Evolutionary conservation across 2,329 filamentous ascomycete species (phyloP).

Genomic region (Fusarium buharicum): DNA sequence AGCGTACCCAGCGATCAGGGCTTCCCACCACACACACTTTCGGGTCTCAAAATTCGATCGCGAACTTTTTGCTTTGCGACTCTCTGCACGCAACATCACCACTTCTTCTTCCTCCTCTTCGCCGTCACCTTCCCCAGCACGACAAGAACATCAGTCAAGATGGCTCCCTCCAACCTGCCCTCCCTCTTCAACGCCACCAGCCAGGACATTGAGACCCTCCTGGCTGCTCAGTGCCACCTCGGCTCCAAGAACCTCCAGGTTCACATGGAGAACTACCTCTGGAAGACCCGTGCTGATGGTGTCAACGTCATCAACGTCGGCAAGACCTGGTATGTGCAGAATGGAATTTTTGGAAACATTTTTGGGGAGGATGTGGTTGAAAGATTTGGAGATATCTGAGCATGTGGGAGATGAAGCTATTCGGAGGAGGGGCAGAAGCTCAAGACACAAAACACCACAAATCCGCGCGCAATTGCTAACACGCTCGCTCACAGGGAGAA

Average conservation of each 20-base stretch:
- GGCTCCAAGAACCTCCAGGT: constrained; percentile 99
- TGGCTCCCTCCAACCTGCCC: constrained; percentile 95
- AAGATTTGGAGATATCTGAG: background rate
- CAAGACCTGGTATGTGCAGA: constrained; percentile 89
- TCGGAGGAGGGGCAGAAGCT: constrained; percentile 32
- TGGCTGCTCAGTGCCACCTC: constrained; percentile 95
- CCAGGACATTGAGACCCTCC: constrained; percentile 99
- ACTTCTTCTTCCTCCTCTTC: constrained; percentile 41
- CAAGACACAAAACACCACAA: constrained; percentile 34
- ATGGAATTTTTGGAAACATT: background rate
- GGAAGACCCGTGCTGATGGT: constrained; percentile 98
- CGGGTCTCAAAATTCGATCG: constrained; percentile 51
- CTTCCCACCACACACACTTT: constrained; percentile 55
- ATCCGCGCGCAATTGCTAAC: constrained; percentile 34
- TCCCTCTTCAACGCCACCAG: constrained; percentile 95
- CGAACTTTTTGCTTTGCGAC: constrained; percentile 56
- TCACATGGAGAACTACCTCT: constrained; percentile 99
- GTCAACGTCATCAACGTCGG: constrained; percentile 99
- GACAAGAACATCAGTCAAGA: constrained; percentile 68
- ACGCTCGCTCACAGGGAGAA: constrained; percentile 79
- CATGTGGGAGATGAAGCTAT: constrained; percentile 22
- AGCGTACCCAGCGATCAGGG: constrained; percentile 49
- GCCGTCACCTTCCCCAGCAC: constrained; percentile 47
- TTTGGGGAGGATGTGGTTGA: constrained; percentile 1
- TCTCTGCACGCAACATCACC: constrained; percentile 45